phyloP scores from a whole-genome alignment of 1,284 basidiomycete genomes.

The Coniferiporia weirii region DNA sequence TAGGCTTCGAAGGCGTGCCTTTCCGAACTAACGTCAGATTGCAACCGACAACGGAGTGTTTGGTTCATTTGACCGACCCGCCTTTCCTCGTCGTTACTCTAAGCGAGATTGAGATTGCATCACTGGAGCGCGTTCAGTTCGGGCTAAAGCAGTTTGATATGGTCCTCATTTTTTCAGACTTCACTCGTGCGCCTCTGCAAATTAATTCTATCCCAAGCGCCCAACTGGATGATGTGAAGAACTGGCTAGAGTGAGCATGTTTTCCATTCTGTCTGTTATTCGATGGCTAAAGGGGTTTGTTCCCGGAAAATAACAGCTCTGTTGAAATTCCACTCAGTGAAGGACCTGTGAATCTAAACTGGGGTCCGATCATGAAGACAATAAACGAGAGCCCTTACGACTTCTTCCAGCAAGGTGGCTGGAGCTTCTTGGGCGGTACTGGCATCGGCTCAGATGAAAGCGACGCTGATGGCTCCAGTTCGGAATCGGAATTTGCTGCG shows the following conservation, averaged over 20 bases:
- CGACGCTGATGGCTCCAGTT: conserved; percentile 59
- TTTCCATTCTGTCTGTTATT: conserved; percentile 2
- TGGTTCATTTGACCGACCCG: conserved; percentile 92
- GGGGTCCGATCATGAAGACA: conserved; percentile 97
- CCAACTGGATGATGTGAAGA: conserved; percentile 93
- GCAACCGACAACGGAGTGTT: conserved; percentile 95
- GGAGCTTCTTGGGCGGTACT: conserved; percentile 85
- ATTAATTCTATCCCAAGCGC: conserved; percentile 93
- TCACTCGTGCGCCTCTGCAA: conserved; percentile 86
- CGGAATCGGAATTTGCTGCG: conserved; percentile 80
- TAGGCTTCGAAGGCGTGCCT: conserved; percentile 97
- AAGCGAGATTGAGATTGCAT: conserved; percentile 93
- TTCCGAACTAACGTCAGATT: conserved; percentile 92
- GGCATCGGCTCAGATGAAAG: conserved; percentile 71
- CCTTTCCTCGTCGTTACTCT: conserved; percentile 97
- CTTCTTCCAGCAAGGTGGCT: conserved; percentile 95
- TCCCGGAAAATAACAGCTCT: conserved; percentile 61
- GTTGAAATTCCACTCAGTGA: conserved; percentile 96
- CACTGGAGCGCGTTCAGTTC: conserved; percentile 96
- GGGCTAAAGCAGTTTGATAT: conserved; percentile 97
- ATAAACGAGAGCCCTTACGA: conserved; percentile 94
- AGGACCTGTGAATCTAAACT: conserved; percentile 96
- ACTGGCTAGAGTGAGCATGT: conserved; percentile 88
- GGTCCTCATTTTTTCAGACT: conserved; percentile 95
- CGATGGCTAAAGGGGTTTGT: conserved; percentile 6